These are phyloP conservation scores for Podaxis sp. DNA, from an alignment of 768 basidiomycete species.

Conservation along the genomic window DNA sequence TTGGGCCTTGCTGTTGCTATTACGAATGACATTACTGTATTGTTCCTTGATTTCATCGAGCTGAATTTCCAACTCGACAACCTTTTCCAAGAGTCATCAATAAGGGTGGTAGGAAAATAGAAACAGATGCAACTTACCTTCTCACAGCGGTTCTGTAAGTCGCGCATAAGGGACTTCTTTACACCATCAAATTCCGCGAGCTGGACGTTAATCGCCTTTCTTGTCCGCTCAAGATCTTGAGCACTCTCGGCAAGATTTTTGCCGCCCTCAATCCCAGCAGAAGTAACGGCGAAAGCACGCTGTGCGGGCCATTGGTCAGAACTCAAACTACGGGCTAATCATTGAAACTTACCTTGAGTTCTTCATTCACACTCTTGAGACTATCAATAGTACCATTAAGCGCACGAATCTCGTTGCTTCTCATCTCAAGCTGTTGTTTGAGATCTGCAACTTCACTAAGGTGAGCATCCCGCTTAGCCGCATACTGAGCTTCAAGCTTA, in stretches of 20 bases:
- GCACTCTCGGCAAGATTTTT: conserved; percentile 97
- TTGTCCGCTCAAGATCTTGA: conserved; percentile 92
- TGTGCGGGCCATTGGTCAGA: conserved; percentile 25
- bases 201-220: conserved; percentile 97
- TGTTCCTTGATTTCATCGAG: conserved; percentile 98
- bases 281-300: conserved; percentile 97
- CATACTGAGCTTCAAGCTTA: conserved; percentile 93
- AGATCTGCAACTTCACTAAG: conserved; percentile 79
- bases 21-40: conserved; percentile 97
- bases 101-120: background rate
- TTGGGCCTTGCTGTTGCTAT: conserved; percentile 97
- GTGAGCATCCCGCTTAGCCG: conserved; percentile 88
- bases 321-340: background rate
- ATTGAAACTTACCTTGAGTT: conserved; percentile 73
- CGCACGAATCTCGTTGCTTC: conserved; percentile 76
- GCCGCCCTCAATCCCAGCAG: conserved; percentile 94
- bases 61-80: conserved; percentile 98
- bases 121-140: conserved; percentile 55
- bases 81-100: conserved; percentile 43
- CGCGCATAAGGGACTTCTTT: conserved; percentile 98
- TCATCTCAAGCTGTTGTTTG: conserved; percentile 86
- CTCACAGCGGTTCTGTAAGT: conserved; percentile 98
- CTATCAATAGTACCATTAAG: conserved; percentile 86
- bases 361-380: conserved; percentile 94
- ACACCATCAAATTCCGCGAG: conserved; percentile 97